Conservation (phyloP, 108 stramenopile species). For the Pseudonitzschia multiseries region DNA sequence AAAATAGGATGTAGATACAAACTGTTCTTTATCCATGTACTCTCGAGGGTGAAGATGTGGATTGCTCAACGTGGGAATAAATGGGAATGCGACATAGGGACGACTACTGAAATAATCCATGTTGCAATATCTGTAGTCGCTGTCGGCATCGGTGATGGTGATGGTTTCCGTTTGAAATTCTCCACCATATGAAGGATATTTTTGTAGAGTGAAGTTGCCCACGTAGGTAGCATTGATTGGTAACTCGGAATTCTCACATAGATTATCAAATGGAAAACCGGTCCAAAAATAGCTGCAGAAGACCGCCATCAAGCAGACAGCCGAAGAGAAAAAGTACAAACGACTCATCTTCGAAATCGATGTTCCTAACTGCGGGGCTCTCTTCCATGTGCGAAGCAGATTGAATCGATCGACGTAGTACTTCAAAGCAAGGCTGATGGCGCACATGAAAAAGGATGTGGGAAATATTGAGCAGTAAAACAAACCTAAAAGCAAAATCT, state of each 20-base stretch:
- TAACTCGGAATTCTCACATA: conserved; percentile 45
- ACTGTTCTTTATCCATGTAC: conserved; percentile 82
- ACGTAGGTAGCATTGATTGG: conserved; percentile 15
- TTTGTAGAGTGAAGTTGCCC: conserved; percentile 4
- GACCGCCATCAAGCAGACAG: conserved; percentile 68
- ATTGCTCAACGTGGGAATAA: conserved; percentile 30
- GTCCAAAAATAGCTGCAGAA: conserved; percentile 75
- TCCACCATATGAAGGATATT: background rate
- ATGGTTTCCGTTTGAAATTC: background rate
- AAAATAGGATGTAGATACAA: conserved; percentile 55
- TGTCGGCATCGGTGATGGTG: conserved; percentile 10
- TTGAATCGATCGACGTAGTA: conserved; percentile 74
- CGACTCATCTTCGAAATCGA: conserved; percentile 70
- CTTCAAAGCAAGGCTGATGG: conserved; percentile 64
- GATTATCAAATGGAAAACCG: conserved; percentile 85
- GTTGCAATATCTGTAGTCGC: conserved; percentile 37
- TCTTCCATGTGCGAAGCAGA: conserved; percentile 77
- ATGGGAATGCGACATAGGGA: conserved; percentile 44
- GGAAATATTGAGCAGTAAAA: conserved; percentile 85
- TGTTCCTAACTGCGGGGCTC: conserved; percentile 64
- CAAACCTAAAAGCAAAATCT: conserved; percentile 71
- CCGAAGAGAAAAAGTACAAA: conserved; percentile 64
- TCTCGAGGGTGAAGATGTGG: conserved; percentile 43
- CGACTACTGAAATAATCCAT: conserved; percentile 32
- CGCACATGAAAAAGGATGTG: conserved; percentile 67